A percentile compares a stretch with the other conserved stretches of the same genome.
Evolutionary conservation across 2,329 filamentous ascomycete genomes (phyloP).

Genomic region (Talaromyces funiculosus): DNA sequence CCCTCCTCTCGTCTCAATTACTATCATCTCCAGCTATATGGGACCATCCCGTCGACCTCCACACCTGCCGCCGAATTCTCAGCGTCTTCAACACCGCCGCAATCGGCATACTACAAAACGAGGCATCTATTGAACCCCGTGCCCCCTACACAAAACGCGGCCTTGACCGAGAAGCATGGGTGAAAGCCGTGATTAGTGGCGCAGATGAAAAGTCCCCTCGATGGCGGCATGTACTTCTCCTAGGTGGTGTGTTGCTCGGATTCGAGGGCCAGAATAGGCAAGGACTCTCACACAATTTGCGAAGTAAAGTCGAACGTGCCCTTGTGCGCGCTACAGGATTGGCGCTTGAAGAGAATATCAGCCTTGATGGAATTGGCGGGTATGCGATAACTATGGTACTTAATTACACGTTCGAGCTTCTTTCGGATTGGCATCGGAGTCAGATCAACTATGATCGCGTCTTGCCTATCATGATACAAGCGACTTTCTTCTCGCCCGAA

Average conservation of each 20-base stretch:
- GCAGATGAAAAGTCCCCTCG: constrained; percentile 59
- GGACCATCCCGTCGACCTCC: constrained; percentile 50
- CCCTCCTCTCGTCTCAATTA: constrained; percentile 55
- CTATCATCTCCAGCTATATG: constrained; percentile 56
- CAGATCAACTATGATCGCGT: constrained; percentile 63
- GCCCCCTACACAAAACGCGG: constrained; percentile 42
- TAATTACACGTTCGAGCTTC: constrained; percentile 68
- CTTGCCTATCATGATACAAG: constrained; percentile 62
- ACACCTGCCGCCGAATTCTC: constrained; percentile 51
- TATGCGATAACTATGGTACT: constrained; percentile 62
- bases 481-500: constrained; percentile 63
- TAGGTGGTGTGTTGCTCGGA: constrained; percentile 72
- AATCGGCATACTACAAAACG: constrained; percentile 49
- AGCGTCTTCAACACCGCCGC: constrained; percentile 58
- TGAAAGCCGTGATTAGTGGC: constrained; percentile 53
- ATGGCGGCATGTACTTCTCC: constrained; percentile 79
- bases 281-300: constrained; percentile 59
- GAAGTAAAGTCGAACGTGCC: constrained; percentile 64
- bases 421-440: constrained; percentile 56
- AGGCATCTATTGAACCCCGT: constrained; percentile 31
- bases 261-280: constrained; percentile 61
- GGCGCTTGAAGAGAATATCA: constrained; percentile 57
- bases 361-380: constrained; percentile 46
- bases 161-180: constrained; percentile 52
- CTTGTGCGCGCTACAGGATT: constrained; percentile 71